phyloP scores from a whole-genome alignment of 164 flowering plant genomes.

The Taxillus chinensis region DNA sequence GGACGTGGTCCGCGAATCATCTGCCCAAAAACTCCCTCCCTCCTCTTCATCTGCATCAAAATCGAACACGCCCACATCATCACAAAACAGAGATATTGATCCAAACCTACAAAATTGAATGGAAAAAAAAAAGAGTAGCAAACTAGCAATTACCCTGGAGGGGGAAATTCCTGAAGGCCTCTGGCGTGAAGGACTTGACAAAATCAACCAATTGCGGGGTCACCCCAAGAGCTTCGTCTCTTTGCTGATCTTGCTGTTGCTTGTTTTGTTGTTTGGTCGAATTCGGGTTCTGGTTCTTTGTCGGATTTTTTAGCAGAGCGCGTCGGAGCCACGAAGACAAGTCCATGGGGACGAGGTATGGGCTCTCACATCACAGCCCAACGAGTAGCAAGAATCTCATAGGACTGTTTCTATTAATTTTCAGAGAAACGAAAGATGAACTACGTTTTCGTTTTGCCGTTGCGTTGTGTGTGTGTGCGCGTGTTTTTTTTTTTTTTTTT shows the following conservation, averaged over 20 bases:
- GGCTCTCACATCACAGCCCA: too few relatives aligned
- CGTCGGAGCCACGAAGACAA: conserved; percentile 52
- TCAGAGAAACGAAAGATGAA: too few relatives aligned
- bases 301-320: conserved; percentile 14
- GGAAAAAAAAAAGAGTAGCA: not conserved
- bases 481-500: too few relatives aligned
- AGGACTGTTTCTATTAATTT: too few relatives aligned
- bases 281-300: conserved; percentile 9
- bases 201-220: conserved; percentile 43
- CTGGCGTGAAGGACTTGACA: conserved; percentile 55
- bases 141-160: conserved; percentile 28
- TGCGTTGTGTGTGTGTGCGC: too few relatives aligned
- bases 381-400: too few relatives aligned
- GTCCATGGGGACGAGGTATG: conserved; percentile 13
- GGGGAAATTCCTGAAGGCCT: conserved; percentile 63
- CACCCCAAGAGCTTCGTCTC: conserved; percentile 42
- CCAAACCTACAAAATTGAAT: not conserved
- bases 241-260: conserved; percentile 8
- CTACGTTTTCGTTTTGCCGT: too few relatives aligned
- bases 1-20: conserved; percentile 13
- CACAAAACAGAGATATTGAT: not conserved
- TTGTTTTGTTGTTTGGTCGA: not conserved
- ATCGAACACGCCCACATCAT: conserved; percentile 1
- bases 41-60: conserved; percentile 25
- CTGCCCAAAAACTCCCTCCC: conserved; percentile 3